Evolutionary conservation across 2,329 filamentous ascomycete species (phyloP).

Genomic region (Fusarium acutatum): DNA sequence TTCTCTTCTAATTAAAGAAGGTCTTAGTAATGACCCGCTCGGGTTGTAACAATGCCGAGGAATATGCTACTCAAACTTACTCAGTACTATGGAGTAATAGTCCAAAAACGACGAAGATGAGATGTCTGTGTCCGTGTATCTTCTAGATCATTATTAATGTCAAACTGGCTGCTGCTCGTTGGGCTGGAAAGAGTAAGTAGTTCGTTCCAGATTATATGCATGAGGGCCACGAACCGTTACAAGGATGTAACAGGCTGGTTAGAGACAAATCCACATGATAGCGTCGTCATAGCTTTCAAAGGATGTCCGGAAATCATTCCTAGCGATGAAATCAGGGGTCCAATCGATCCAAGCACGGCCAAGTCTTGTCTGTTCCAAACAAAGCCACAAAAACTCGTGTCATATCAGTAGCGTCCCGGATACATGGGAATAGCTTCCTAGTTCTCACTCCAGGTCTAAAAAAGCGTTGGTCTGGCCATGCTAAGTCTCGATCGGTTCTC

Average conservation of each 20-base stretch:
- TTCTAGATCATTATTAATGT: neutral
- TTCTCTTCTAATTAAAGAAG: neutral
- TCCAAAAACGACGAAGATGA: neutral
- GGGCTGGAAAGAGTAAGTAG: neutral
- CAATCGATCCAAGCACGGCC: neutral
- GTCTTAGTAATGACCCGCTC: neutral
- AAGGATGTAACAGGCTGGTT: neutral
- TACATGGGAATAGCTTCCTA: neutral
- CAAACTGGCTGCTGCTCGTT: neutral
- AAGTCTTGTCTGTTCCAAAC: neutral
- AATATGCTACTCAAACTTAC: neutral
- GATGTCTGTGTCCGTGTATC: neutral
- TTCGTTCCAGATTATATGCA: neutral
- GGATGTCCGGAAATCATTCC: neutral
- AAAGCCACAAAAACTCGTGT: neutral
- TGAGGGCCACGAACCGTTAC: neutral
- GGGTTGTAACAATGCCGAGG: neutral
- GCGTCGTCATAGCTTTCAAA: neutral
- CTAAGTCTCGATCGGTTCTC: neutral
- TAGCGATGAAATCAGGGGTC: neutral
- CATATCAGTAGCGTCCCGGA: neutral
- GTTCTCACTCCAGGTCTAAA: neutral
- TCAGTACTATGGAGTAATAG: neutral
- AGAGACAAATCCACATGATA: neutral
- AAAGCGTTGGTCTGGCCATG: neutral